phyloP scores from a whole-genome alignment of 768 basidiomycete species.

The Mrakia blollopis region DNA sequence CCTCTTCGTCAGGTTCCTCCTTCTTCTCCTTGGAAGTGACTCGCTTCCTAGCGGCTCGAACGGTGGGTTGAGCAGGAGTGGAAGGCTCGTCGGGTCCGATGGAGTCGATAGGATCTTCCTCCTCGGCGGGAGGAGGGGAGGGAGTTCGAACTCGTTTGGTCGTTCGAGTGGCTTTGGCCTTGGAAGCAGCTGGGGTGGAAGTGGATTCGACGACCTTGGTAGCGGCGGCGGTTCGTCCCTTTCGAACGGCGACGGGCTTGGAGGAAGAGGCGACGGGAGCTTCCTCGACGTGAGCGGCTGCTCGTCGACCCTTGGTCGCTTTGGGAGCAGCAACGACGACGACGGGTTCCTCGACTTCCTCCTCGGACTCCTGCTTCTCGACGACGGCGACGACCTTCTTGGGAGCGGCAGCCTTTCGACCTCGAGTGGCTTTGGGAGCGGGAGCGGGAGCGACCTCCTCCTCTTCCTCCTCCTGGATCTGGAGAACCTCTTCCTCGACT shows the following conservation, averaged over 20 bases:
- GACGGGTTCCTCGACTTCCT: slow-evolving; percentile 7
- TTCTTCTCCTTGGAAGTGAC: slow-evolving; percentile 2
- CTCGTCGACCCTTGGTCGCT: background rate
- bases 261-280: background rate
- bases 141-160: slow-evolving; percentile 17
- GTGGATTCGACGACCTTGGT: background rate
- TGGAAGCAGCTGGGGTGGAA: background rate
- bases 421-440: slow-evolving; percentile 9
- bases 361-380: background rate
- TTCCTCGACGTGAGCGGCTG: background rate
- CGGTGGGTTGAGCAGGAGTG: slow-evolving; percentile 10
- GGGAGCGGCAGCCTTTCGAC: slow-evolving; percentile 12
- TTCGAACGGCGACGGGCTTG: slow-evolving; percentile 1
- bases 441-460: background rate
- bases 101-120: slow-evolving; percentile 13
- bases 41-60: background rate
- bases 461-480: background rate
- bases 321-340: background rate
- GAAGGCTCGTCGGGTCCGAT: slow-evolving; percentile 16
- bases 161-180: slow-evolving; percentile 6
- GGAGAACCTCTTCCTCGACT: no score
- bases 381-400: background rate
- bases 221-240: background rate
- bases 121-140: background rate
- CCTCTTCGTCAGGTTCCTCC: background rate